A percentile compares a stretch with the other conserved stretches of the same genome.
Evolutionary conservation across 352 stramenopile genomes (phyloP).

Genomic region (Stramenopiles sp.): DNA sequence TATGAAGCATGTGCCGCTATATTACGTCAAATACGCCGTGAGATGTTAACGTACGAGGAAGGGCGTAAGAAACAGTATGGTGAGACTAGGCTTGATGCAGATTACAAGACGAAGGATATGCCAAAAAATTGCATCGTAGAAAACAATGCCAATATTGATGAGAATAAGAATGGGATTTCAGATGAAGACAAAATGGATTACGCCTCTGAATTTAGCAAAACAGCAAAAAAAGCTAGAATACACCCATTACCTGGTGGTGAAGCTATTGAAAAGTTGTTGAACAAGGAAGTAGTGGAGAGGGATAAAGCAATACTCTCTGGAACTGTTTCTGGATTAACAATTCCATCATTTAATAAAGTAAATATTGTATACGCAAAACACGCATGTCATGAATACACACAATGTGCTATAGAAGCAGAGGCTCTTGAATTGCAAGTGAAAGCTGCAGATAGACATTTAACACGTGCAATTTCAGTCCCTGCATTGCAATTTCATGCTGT

Average conservation of each 20-base stretch:
- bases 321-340: neutral
- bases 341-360: neutral
- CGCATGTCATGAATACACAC: neutral
- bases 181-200: no score
- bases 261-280: neutral
- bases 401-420: neutral
- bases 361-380: neutral
- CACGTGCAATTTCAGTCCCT: neutral
- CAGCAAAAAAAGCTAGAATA: neutral
- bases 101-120: no score
- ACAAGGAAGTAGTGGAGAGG: neutral
- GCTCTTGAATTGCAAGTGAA: neutral
- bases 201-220: neutral
- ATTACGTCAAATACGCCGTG: neutral
- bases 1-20: neutral
- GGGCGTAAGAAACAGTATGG: neutral
- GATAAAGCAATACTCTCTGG: neutral
- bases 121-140: no score
- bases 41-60: neutral
- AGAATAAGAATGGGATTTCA: neutral
- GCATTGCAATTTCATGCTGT: neutral
- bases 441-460: neutral
- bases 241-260: neutral
- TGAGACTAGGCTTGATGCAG: neutral
- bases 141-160: neutral